These are phyloP conservation scores for Pythium folliculosum DNA, from an alignment of 352 stramenopile species.

Conservation along the genomic window DNA sequence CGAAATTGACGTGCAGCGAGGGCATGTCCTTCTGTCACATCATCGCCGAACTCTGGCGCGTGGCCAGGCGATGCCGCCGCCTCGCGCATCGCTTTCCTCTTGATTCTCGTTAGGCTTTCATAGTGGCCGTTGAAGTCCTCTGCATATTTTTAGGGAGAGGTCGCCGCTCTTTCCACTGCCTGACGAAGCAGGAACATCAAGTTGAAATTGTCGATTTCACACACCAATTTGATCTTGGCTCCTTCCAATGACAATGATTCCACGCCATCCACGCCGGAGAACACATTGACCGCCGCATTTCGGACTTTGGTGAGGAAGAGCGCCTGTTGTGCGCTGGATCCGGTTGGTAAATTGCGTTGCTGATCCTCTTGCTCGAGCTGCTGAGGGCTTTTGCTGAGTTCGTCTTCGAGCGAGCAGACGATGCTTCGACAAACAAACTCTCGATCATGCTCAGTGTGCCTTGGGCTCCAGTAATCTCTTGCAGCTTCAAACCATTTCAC, in stretches of 20 bases:
- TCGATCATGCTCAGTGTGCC: constrained; percentile 46
- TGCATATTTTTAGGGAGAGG: constrained; percentile 20
- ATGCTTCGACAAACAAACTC: constrained; percentile 50
- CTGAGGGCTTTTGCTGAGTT: constrained; percentile 51
- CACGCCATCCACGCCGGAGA: constrained; percentile 36
- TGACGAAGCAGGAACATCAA: constrained; percentile 10
- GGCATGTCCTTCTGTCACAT: constrained; percentile 33
- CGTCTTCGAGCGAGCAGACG: constrained; percentile 58
- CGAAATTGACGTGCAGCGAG: constrained; percentile 38
- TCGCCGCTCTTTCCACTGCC: neutral
- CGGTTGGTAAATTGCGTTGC: constrained; percentile 37
- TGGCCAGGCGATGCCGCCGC: neutral
- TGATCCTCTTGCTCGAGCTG: constrained; percentile 63
- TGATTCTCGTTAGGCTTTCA: neutral
- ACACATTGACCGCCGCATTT: constrained; percentile 28
- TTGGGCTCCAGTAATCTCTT: constrained; percentile 35
- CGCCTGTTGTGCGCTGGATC: constrained; percentile 38
- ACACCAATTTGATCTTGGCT: constrained; percentile 37
- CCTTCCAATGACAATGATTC: constrained; percentile 50
- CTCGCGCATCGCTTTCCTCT: neutral
- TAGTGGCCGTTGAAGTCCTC: neutral
- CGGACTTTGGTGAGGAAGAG: constrained; percentile 28
- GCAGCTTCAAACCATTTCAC: constrained; percentile 33
- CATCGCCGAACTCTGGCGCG: constrained; percentile 22
- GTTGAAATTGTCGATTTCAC: constrained; percentile 56